Percentiles rank a stretch among this genome's conserved stretches.
phyloP scores from a whole-genome alignment of 495 filamentous ascomycete genomes.

The Oleoguttula mirabilis region DNA sequence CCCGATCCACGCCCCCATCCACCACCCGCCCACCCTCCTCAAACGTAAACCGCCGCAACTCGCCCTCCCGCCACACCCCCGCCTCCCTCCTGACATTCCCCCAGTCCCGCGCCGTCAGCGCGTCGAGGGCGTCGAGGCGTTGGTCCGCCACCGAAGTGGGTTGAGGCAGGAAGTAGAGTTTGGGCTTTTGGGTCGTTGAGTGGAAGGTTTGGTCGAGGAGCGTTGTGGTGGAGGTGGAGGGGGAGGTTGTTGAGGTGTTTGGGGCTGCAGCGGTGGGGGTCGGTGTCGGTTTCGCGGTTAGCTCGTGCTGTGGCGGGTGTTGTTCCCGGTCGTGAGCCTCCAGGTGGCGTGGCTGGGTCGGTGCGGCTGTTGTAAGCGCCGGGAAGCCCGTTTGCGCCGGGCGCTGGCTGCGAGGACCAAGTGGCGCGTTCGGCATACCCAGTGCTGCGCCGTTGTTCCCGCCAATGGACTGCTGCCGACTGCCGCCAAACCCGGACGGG shows the following conservation, averaged over 20 bases:
- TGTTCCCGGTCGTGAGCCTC: not conserved
- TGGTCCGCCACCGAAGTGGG: conserved; percentile 41
- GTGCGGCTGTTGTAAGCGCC: no score
- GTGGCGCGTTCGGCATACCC: conserved; percentile 24
- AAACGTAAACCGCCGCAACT: conserved; percentile 66
- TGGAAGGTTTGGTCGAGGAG: conserved; percentile 50
- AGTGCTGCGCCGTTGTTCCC: not conserved
- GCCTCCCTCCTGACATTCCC: conserved; percentile 23
- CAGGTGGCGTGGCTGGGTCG: conserved; percentile 1
- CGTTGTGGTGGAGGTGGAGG: conserved; percentile 5
- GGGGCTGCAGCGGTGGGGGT: no score
- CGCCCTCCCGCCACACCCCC: conserved; percentile 14
- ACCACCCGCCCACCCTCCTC: conserved; percentile 59
- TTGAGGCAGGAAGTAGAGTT: conserved; percentile 55
- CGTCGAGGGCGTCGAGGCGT: conserved; percentile 55
- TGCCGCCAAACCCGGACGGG: no score
- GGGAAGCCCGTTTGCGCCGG: conserved; percentile 21
- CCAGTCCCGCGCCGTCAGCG: conserved; percentile 39
- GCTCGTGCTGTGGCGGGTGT: not conserved
- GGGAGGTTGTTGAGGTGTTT: no score
- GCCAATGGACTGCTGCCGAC: not conserved
- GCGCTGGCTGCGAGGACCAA: conserved; percentile 18
- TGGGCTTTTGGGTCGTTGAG: conserved; percentile 54
- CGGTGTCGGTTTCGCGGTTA: no score
- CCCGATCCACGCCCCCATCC: conserved; percentile 62